Evolutionary conservation across 1,284 basidiomycete genomes (phyloP), one percentile per base, ranked within the genome.

Genomic region (Moniliella sp.): DNA sequence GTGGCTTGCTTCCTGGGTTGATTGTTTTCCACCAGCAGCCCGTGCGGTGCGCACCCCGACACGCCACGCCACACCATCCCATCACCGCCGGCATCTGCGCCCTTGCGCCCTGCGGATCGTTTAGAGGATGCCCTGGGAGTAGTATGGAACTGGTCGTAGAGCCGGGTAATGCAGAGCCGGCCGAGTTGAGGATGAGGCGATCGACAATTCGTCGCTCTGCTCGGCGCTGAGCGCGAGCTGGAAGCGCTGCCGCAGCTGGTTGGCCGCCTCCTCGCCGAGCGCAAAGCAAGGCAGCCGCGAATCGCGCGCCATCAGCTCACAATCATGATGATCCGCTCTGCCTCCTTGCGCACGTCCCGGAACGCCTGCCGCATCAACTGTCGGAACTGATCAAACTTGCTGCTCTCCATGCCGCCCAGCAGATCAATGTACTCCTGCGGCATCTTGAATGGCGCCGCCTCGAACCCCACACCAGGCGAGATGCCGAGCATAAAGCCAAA

Each of bases 281-380:
- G 72, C 69, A 57, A 97, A 99, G 61, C 91, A 97, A n/a, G 86
- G 84, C 30, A 97, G 67, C 28, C 74, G 72, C 0, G 83, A 91
- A 58, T 94, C 86, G 83, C 81, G 84, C 62, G 88, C 82, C 86
- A 93, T 93, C 28, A 93, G 65, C 57, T 94, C 86, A 94, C 83
- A 45, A 94, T 69, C 30, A 82, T 91, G 57, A 93, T 78, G 50
- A 99, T 79, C 44, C 86, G 71, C 62, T 97, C 91, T 39, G 88
- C 91, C 48, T 97, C 84, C 62, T 94, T 97, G 45, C 91, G 66
- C 21, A 80, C 80, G 25, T 78, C 77, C 50, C 88, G 76, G 56
- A 97, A 99, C 13, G 84, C 84, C 54, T 84, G 76, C 42, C 74
- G 76, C 66, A 97, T 93, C 33, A 93, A 65, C 42, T 69, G 67